phyloP scores from a whole-genome alignment of 2,329 filamentous ascomycete species.

The Aspergillus tanneri region DNA sequence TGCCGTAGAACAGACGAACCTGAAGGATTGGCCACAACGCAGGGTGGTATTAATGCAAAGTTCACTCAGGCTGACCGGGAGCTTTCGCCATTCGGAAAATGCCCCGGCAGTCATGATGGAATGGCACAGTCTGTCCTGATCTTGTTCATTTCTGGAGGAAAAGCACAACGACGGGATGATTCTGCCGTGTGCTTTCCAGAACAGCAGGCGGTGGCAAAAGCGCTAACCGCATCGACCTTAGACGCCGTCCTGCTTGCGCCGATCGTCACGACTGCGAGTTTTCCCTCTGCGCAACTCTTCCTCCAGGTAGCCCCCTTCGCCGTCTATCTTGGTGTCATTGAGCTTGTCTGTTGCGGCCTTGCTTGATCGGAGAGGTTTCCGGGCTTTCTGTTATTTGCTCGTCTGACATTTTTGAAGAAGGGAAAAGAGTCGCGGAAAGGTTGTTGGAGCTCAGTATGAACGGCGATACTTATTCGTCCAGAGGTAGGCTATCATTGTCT shows the following conservation, averaged over 20 bases:
- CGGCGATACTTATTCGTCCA: slow-evolving; percentile 77
- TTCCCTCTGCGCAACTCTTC: slow-evolving; percentile 29
- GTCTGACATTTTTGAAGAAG: neutral
- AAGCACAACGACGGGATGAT: slow-evolving; percentile 9
- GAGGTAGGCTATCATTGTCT: slow-evolving; percentile 57
- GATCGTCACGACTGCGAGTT: slow-evolving; percentile 33
- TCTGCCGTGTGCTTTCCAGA: slow-evolving; percentile 22
- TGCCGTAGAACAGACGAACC: slow-evolving; percentile 42
- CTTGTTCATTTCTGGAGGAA: neutral
- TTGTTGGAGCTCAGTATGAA: slow-evolving; percentile 62
- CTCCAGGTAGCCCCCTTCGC: slow-evolving; percentile 6
- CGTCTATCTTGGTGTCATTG: slow-evolving; percentile 4
- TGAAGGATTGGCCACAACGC: slow-evolving; percentile 91
- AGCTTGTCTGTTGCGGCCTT: slow-evolving; percentile 4
- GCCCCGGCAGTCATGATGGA: slow-evolving; percentile 43
- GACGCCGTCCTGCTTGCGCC: slow-evolving; percentile 18
- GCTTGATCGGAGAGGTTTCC: neutral
- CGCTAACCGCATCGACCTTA: slow-evolving; percentile 22
- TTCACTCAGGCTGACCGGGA: slow-evolving; percentile 79
- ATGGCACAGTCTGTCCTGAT: neutral
- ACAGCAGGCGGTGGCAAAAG: slow-evolving; percentile 28
- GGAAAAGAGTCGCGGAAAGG: slow-evolving; percentile 16
- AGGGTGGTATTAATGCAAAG: slow-evolving; percentile 93
- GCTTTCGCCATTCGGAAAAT: slow-evolving; percentile 78
- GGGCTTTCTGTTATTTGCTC: neutral